These are phyloP conservation scores for Mariannaea sp. DNA, from an alignment of 2,329 filamentous ascomycete genomes.

Conservation along the genomic window DNA sequence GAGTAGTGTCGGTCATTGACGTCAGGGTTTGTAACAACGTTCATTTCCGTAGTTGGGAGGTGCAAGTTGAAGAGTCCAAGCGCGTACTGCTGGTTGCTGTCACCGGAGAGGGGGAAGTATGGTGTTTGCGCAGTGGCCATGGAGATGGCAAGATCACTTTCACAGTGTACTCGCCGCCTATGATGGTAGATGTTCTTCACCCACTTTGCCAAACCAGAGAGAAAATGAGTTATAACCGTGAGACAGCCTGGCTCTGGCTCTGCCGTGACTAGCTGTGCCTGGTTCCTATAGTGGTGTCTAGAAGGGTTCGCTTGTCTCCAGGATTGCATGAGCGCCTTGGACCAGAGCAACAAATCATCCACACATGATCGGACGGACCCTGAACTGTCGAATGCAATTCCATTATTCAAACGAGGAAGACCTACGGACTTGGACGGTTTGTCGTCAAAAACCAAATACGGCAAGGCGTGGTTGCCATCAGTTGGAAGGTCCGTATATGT, in stretches of 20 bases:
- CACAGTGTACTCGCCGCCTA: too few species aligned
- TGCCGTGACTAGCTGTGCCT: too few species aligned
- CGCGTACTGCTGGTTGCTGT: constrained; percentile 1
- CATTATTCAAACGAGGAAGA: background rate
- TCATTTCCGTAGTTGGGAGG: constrained; percentile 9
- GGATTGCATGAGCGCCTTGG: background rate
- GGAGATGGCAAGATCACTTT: too few species aligned
- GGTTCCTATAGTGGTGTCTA: too few species aligned
- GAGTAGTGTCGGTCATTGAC: background rate
- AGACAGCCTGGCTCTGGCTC: too few species aligned
- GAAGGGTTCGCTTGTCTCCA: background rate
- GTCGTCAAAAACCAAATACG: constrained; percentile 4
- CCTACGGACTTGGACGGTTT: background rate
- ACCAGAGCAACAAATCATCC: constrained; percentile 4
- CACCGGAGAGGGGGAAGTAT: background rate
- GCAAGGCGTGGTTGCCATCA: constrained; percentile 2
- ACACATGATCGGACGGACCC: constrained; percentile 8
- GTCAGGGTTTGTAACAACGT: background rate
- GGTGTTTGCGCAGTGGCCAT: background rate
- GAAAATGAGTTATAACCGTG: too few species aligned
- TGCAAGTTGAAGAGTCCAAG: background rate
- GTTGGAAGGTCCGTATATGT: background rate
- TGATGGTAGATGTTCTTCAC: too few species aligned
- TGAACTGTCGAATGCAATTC: constrained; percentile 3
- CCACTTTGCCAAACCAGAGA: too few species aligned